A percentile compares a stretch with the other conserved stretches of the same genome.
Evolutionary conservation across 1,284 basidiomycete species (phyloP).

Genomic region (Ceratobasidium sp.): DNA sequence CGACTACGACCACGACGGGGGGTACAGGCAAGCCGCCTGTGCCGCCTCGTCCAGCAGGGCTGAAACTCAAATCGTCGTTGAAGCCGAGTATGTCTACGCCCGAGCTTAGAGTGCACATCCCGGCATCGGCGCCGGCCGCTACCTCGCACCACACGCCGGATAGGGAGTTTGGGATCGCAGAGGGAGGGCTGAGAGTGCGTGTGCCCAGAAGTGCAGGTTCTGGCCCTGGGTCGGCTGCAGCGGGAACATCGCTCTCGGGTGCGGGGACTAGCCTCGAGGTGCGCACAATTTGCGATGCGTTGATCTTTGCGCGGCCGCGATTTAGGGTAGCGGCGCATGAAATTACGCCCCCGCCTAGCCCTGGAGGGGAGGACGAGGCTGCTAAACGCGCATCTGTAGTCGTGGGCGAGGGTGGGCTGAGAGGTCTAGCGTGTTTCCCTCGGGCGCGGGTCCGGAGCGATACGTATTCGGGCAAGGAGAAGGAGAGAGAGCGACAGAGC

Average conservation of each 20-base stretch:
- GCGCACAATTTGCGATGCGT: constrained; percentile 36
- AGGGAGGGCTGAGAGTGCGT: neutral
- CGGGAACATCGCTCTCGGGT: neutral
- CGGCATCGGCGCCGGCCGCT: neutral
- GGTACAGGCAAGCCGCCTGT: constrained; percentile 38
- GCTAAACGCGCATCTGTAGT: constrained; percentile 22
- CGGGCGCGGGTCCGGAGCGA: neutral
- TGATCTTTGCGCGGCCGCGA: constrained; percentile 36
- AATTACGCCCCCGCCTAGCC: constrained; percentile 25
- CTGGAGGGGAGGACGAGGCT: constrained; percentile 5
- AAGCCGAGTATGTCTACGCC: constrained; percentile 34
- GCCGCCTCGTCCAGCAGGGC: constrained; percentile 24
- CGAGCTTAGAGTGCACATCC: constrained; percentile 29
- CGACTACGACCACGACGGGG: constrained; percentile 30
- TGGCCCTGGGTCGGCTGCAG: constrained; percentile 1
- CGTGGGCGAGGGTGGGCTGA: constrained; percentile 26
- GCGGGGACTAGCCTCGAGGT: constrained; percentile 6
- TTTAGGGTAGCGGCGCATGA: constrained; percentile 34
- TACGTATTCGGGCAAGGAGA: neutral
- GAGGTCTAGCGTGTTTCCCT: constrained; percentile 34
- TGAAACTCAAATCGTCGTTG: constrained; percentile 43
- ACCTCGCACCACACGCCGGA: neutral
- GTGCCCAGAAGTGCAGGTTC: constrained; percentile 12
- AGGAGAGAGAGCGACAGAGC: constrained; percentile 1
- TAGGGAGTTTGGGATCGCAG: neutral